Conservation (phyloP, 768 basidiomycete genomes). For the Gyrodon lividus region DNA sequence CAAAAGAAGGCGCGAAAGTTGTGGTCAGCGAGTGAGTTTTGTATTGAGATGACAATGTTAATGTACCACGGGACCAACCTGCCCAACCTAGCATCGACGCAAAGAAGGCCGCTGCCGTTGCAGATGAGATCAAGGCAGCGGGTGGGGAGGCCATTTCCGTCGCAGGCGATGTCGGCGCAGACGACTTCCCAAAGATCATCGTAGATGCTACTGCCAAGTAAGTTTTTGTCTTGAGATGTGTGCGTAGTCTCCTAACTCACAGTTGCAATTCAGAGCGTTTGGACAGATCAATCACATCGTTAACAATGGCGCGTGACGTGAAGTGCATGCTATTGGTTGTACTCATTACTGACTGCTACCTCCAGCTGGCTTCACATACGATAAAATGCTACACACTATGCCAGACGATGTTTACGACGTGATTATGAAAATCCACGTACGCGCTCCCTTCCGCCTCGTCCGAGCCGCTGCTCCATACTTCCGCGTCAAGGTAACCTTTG, state of each 20-base stretch:
- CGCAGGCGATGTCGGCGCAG: conserved; percentile 77
- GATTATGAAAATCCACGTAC: conserved; percentile 82
- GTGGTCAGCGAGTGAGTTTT: conserved; percentile 72
- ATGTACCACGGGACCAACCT: conserved; percentile 4
- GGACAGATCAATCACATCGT: conserved; percentile 87
- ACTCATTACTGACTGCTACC: not conserved
- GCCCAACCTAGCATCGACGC: conserved; percentile 59
- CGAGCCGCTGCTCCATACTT: conserved; percentile 84
- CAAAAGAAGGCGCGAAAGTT: conserved; percentile 83
- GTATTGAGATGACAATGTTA: not conserved
- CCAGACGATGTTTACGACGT: conserved; percentile 81
- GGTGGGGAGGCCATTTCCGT: conserved; percentile 77
- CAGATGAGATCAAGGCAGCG: conserved; percentile 65
- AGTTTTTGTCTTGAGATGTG: conserved; percentile 25
- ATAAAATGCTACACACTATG: conserved; percentile 87
- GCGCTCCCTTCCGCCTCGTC: conserved; percentile 82
- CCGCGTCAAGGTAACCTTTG: conserved; percentile 59
- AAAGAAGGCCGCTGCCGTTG: conserved; percentile 62
- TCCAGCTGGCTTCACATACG: conserved; percentile 72
- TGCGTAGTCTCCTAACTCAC: not conserved
- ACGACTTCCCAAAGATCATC: conserved; percentile 79
- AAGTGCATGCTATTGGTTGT: not conserved
- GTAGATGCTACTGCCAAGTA: conserved; percentile 74
- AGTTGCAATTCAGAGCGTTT: conserved; percentile 51
- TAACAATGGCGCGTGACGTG: conserved; percentile 60